These are phyloP conservation scores for Avena eriantha DNA, from an alignment of 176 grass and related monocot species.

Conservation along the genomic window DNA sequence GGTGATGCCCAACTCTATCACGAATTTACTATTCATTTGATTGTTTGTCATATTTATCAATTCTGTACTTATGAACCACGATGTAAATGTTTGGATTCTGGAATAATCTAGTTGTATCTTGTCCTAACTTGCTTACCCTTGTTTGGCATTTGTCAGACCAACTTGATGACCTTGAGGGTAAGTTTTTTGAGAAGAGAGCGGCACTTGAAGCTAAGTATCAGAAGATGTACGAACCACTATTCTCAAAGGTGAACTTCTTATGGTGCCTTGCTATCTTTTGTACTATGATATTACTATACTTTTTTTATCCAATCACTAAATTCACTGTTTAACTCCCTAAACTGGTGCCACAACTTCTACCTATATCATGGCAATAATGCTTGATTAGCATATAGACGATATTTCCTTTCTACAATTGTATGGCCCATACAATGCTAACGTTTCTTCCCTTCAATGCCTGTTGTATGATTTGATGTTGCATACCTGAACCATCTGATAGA, in stretches of 20 bases:
- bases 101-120: constrained; percentile 1
- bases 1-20: neutral
- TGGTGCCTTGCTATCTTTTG: neutral
- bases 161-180: constrained; percentile 72
- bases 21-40: neutral
- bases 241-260: constrained; percentile 60
- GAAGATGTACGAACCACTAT: constrained; percentile 84
- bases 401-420: neutral
- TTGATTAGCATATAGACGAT: neutral
- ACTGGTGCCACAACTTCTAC: neutral
- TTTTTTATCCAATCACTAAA: neutral
- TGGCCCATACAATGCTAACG: neutral
- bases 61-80: neutral
- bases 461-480: constrained; percentile 20
- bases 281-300: neutral
- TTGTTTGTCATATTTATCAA: neutral
- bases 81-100: neutral
- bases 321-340: neutral
- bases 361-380: constrained; percentile 6
- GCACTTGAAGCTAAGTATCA: constrained; percentile 89
- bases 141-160: constrained; percentile 46
- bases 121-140: neutral
- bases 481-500: constrained; percentile 17
- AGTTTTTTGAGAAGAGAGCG: constrained; percentile 85
- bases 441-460: neutral